Evolutionary conservation across 225 moss, liverwort and hornwort genomes (phyloP), one percentile per base, ranked within the genome.

Genomic region (Pseudisothecium myosuroides): DNA sequence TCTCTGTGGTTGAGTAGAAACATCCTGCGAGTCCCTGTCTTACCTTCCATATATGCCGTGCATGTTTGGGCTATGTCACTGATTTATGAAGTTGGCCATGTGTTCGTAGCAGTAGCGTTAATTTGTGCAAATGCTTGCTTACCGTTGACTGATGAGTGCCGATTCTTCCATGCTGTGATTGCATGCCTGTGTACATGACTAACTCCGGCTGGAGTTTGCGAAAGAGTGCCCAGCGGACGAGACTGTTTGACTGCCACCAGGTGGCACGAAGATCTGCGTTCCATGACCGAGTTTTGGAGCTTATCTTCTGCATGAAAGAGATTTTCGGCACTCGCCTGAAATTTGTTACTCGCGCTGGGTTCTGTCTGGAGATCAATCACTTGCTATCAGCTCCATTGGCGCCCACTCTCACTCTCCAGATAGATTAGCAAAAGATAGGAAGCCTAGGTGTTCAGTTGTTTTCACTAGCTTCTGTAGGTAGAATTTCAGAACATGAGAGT

Each of bases 1-100:
- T 92, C 85, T 90, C 88, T 91, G 93, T 58, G 88, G 93, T 87
- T 84, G 55, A 82, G 80, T 54, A 39, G n/a, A 52, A 83, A 54
- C 32, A 32, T 28, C 22, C 24, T 5, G 60, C 29, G 39, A 39
- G n/a, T n/a, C n/a, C 36, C 11, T 37, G n/a, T 75, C 64, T 6
- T 21, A 31, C 52, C 62, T 71, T 72, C 49, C 23, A 14, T 36
- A 0, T 49, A 8, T 19, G 43, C 36, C 67, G 58, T 45, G 34
- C 87, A 87, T 87, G 45, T 55, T n/a, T n/a, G n/a, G n/a, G n/a
- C n/a, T 59, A 10, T 59, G 69, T 36, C 69, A 36, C 80, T 27
- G 45, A 68, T 20, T 68, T 47, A 45, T 39, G 24, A 23, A 34
- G 80, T 56, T 7, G 67, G 58, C 26, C 45, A 34, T 66, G 32